A percentile compares a stretch with the other conserved stretches of the same genome.
These are phyloP conservation scores for Pulveroboletus sp. DNA, from an alignment of 768 basidiomycete genomes.

Conservation along the genomic window DNA sequence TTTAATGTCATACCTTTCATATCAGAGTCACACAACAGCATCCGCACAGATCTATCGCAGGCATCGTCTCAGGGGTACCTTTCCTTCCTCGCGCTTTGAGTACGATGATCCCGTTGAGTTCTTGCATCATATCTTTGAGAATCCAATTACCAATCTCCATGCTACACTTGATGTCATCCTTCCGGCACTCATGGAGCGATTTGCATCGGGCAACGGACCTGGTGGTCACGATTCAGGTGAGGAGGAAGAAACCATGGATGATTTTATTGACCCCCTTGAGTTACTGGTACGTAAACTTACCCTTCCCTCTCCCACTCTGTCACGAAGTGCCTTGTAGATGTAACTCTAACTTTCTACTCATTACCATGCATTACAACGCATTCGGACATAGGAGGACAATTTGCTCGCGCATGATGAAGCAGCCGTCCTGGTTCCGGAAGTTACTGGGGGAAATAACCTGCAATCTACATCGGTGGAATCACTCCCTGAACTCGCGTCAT, in stretches of 20 bases:
- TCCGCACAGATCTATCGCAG: constrained; percentile 24
- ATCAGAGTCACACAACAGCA: constrained; percentile 8
- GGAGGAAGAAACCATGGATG: constrained; percentile 22
- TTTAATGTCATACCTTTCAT: constrained; percentile 32
- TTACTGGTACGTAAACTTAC: constrained; percentile 21
- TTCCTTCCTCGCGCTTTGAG: constrained; percentile 28
- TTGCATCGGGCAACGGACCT: constrained; percentile 9
- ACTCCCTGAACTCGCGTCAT: background rate
- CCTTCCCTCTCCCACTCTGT: constrained; percentile 21
- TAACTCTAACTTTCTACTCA: constrained; percentile 27
- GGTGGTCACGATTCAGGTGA: constrained; percentile 33
- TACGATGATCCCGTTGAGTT: constrained; percentile 36
- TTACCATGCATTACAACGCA: constrained; percentile 10
- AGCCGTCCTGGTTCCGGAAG: background rate
- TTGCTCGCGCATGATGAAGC: constrained; percentile 4
- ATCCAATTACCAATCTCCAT: constrained; percentile 44
- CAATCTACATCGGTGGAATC: constrained; percentile 4
- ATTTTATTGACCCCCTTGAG: constrained; percentile 15
- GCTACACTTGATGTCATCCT: constrained; percentile 35
- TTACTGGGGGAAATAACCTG: background rate
- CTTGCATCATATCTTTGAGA: constrained; percentile 48
- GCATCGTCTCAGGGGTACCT: constrained; percentile 18
- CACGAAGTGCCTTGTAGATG: constrained; percentile 28
- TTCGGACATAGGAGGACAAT: constrained; percentile 16
- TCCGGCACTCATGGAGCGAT: constrained; percentile 28